These are phyloP conservation scores for Coemansia sp. DNA, from an alignment of 192 early-diverging fungal genomes.

Conservation along the genomic window DNA sequence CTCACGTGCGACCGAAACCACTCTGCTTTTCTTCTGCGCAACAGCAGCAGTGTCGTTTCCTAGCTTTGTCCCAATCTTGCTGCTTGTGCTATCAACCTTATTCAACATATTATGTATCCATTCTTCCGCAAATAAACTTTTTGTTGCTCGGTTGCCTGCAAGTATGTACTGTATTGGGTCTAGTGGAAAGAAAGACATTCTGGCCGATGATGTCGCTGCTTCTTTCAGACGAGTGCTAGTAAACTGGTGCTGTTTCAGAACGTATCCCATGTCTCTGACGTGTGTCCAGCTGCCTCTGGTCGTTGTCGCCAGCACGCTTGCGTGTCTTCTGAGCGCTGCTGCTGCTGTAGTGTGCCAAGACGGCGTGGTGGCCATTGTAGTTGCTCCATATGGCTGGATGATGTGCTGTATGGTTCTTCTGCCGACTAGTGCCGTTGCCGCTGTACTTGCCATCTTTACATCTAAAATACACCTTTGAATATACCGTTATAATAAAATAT, in stretches of 20 bases:
- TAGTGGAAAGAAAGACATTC: neutral
- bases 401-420: neutral
- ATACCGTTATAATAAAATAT: too few species aligned
- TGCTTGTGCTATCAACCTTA: neutral
- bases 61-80: neutral
- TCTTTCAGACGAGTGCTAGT: neutral
- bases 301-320: slow-evolving; percentile 18
- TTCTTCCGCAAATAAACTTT: neutral
- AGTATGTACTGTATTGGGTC: slow-evolving; percentile 41
- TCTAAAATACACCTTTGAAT: neutral
- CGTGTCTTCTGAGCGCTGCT: neutral
- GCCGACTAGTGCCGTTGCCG: neutral
- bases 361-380: neutral
- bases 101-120: slow-evolving; percentile 2
- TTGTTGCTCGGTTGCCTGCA: neutral
- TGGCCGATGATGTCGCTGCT: neutral
- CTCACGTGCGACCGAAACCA: slow-evolving; percentile 18
- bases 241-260: slow-evolving; percentile 1
- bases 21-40: neutral
- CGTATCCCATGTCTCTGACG: neutral
- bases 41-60: too few species aligned
- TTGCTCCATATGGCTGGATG: neutral
- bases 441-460: neutral
- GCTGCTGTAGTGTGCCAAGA: neutral
- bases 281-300: neutral